Evolutionary conservation across 1,139 yeast species (phyloP).

Genomic region (Suhomyces coccinellae): DNA sequence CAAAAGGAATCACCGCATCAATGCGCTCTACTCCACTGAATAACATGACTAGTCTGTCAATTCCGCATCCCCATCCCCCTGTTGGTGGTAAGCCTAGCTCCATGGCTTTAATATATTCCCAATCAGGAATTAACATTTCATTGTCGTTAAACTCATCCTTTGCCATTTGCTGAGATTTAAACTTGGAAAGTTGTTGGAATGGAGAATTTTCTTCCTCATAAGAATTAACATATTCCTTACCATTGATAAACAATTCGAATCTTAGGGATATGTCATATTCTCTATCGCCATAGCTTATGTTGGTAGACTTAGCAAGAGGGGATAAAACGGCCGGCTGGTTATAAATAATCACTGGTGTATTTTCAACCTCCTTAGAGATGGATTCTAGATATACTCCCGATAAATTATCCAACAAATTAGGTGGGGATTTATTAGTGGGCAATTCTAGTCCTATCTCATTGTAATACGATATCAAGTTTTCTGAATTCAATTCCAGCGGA

Average conservation of each 20-base stretch:
- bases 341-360: conserved; percentile 67
- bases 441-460: conserved; percentile 26
- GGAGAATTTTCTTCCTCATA: conserved; percentile 97
- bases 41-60: conserved; percentile 85
- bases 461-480: conserved; percentile 41
- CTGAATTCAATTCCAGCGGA: conserved; percentile 41
- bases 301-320: conserved; percentile 76
- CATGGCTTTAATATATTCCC: conserved; percentile 69
- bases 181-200: conserved; percentile 59
- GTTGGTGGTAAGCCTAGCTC: conserved; percentile 97
- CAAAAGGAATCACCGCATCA: conserved; percentile 81
- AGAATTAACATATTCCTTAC: conserved; percentile 86
- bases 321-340: conserved; percentile 87
- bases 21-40: conserved; percentile 65
- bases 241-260: conserved; percentile 80
- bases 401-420: conserved; percentile 64
- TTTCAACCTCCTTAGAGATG: conserved; percentile 32
- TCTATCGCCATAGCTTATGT: conserved; percentile 22
- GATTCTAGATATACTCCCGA: conserved; percentile 69
- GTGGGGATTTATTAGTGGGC: conserved; percentile 51
- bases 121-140: conserved; percentile 73
- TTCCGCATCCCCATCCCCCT: conserved; percentile 97
- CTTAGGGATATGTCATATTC: conserved; percentile 57
- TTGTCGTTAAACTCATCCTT: conserved; percentile 52
- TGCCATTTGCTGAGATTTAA: conserved; percentile 53